phyloP scores from a whole-genome alignment of 768 basidiomycete genomes.

The Nidularia sp. region DNA sequence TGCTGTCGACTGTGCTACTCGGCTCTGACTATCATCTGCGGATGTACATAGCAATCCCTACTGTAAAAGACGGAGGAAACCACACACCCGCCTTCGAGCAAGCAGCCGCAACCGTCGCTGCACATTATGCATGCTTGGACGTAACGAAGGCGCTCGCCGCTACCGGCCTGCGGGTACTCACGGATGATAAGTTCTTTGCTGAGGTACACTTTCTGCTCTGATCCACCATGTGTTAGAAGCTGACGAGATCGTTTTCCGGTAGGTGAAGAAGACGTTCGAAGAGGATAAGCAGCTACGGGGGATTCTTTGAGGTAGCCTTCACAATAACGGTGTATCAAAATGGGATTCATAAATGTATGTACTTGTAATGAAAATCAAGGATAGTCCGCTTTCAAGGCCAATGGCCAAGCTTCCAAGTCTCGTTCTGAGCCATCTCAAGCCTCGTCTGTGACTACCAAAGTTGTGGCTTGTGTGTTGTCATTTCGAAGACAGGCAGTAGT shows the following conservation, averaged over 20 bases:
- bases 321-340: background rate
- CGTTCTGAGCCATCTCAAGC: too few species aligned
- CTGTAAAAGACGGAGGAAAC: conserved; percentile 66
- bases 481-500: background rate
- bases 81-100: conserved; percentile 70
- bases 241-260: background rate
- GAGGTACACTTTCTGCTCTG: conserved; percentile 33
- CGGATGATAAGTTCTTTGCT: conserved; percentile 60
- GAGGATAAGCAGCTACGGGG: conserved; percentile 26
- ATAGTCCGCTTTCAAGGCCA: too few species aligned
- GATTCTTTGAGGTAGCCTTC: background rate
- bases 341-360: too few species aligned
- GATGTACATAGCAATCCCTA: conserved; percentile 62
- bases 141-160: conserved; percentile 71
- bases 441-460: too few species aligned
- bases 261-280: conserved; percentile 49
- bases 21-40: background rate
- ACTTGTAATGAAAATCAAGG: too few species aligned
- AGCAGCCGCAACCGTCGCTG: conserved; percentile 52
- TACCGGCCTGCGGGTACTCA: conserved; percentile 62
- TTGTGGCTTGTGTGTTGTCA: too few species aligned
- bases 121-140: conserved; percentile 65
- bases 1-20: background rate
- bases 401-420: too few species aligned
- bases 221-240: background rate